Conservation (phyloP, 164 flowering plant genomes). For the Paratinospora sagittata region DNA sequence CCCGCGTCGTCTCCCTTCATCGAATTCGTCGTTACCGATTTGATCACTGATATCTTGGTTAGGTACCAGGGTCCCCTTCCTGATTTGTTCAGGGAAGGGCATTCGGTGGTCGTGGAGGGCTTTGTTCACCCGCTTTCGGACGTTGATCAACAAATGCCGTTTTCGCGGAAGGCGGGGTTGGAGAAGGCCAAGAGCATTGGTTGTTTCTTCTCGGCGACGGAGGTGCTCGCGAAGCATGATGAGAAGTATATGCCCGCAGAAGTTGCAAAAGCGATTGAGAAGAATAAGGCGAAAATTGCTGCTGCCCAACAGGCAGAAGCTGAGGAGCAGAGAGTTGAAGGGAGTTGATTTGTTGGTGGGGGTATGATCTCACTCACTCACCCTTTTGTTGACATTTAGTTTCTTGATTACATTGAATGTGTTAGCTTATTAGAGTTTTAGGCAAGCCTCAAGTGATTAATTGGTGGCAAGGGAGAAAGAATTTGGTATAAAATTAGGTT, state of each 20-base stretch:
- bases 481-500: too few relatives aligned
- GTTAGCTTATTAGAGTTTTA: background rate
- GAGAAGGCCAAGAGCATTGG: constrained; percentile 59
- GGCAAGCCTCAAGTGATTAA: background rate
- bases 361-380: background rate
- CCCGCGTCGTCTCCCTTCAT: constrained; percentile 54
- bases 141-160: constrained; percentile 26
- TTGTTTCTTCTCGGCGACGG: constrained; percentile 61
- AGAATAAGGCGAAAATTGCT: constrained; percentile 53
- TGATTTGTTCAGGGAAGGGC: constrained; percentile 89
- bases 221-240: constrained; percentile 93
- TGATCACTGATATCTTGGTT: constrained; percentile 73
- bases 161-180: constrained; percentile 21
- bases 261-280: constrained; percentile 76
- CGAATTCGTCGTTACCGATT: constrained; percentile 79
- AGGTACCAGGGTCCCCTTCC: constrained; percentile 69
- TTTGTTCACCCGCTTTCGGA: constrained; percentile 55
- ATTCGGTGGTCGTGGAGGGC: constrained; percentile 90
- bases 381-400: background rate
- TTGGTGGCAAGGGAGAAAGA: background rate
- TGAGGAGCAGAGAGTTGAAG: constrained; percentile 10
- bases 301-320: constrained; percentile 7
- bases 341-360: background rate
- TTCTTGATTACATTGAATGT: background rate
- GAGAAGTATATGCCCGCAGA: constrained; percentile 95